phyloP scores from a whole-genome alignment of 257 asterid species.

The Scutellaria baicalensis region DNA sequence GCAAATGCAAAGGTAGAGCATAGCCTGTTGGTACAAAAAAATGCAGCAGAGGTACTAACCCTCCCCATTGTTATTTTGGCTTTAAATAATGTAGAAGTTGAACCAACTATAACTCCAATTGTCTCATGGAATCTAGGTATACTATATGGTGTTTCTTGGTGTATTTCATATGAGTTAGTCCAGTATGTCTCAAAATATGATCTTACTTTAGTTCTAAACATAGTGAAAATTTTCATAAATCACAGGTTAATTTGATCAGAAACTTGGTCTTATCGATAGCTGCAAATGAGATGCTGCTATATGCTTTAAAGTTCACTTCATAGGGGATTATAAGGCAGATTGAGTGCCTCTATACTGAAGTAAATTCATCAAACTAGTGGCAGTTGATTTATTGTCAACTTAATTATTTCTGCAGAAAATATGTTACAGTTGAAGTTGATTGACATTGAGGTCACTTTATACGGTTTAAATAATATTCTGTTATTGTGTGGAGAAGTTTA shows the following conservation, averaged over 20 bases:
- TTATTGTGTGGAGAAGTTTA: not conserved
- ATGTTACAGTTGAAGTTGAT: not conserved
- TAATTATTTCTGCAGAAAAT: not conserved
- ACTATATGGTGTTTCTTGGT: not conserved
- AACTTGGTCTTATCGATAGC: not conserved
- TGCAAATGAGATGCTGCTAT: not conserved
- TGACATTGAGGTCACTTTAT: not conserved
- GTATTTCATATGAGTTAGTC: not conserved
- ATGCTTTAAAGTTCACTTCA: not conserved
- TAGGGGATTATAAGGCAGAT: not conserved
- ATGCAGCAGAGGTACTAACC: constrained; percentile 59
- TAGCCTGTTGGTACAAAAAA: constrained; percentile 44
- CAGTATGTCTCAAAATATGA: not conserved
- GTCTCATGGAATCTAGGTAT: not conserved
- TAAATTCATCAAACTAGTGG: not conserved
- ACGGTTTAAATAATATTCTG: not conserved
- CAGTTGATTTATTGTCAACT: not conserved
- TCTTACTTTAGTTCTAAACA: not conserved
- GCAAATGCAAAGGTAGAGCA: constrained; percentile 61
- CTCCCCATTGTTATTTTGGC: not conserved
- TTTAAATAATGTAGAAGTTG: not conserved
- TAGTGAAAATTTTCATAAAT: not conserved
- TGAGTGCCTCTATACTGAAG: not conserved
- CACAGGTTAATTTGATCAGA: not conserved
- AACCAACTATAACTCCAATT: not conserved